Conservation (phyloP, 257 asterid species). For the Voacanga thouarsii region DNA sequence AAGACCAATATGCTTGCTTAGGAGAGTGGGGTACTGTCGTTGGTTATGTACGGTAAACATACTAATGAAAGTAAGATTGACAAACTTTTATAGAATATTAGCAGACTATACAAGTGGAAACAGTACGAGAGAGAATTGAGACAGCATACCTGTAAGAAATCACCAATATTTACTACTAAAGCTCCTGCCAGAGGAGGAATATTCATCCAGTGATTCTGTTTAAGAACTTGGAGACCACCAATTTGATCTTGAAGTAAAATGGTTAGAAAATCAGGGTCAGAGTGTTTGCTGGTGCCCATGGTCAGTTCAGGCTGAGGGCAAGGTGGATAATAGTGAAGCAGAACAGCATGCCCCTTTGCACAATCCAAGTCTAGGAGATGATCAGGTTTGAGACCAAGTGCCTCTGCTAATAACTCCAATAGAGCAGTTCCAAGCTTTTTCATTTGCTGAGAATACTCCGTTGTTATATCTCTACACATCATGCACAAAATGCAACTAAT, state of each 20-base stretch:
- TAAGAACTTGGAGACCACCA: constrained; percentile 29
- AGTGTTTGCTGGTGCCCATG: constrained; percentile 25
- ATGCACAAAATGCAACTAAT: not conserved
- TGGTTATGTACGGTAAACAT: not conserved
- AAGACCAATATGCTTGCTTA: not conserved
- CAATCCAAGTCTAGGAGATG: constrained; percentile 25
- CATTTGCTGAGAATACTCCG: constrained; percentile 22
- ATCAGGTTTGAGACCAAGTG: constrained; percentile 22
- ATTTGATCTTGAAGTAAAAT: constrained; percentile 25
- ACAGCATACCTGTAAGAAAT: constrained; percentile 22
- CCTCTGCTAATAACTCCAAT: constrained; percentile 21
- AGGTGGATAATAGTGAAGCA: constrained; percentile 28
- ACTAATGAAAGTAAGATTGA: not conserved
- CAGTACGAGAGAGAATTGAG: not conserved
- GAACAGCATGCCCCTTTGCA: constrained; percentile 18
- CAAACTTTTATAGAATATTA: not conserved
- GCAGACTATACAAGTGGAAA: not conserved
- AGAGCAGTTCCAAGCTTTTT: constrained; percentile 14
- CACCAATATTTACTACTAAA: constrained; percentile 27
- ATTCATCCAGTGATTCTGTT: constrained; percentile 27
- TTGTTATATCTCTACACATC: constrained; percentile 10
- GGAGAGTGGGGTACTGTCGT: not conserved
- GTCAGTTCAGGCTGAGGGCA: constrained; percentile 30
- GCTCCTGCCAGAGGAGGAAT: constrained; percentile 25
- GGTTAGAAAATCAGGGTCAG: constrained; percentile 26